Evolutionary conservation across 768 basidiomycete species (phyloP).

Genomic region (Dentipellis fragilis): DNA sequence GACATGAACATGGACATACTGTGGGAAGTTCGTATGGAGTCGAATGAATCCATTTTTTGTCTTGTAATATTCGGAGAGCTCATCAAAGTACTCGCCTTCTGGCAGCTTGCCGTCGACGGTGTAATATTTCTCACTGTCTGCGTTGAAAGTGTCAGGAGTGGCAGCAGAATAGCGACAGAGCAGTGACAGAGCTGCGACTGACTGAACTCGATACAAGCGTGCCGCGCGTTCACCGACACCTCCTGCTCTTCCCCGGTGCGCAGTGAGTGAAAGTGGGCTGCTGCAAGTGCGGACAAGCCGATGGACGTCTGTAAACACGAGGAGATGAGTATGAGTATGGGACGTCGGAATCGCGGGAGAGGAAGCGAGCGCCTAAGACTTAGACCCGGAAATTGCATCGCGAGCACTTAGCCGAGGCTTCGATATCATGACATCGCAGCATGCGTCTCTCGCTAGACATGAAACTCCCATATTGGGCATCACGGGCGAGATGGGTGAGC

Average conservation of each 20-base stretch:
- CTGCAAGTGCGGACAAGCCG: slow-evolving; percentile 42
- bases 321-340: background rate
- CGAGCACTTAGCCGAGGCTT: too few relatives aligned
- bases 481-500: too few relatives aligned
- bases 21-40: slow-evolving; percentile 57
- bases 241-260: slow-evolving; percentile 36
- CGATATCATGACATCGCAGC: too few relatives aligned
- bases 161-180: background rate
- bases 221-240: slow-evolving; percentile 43
- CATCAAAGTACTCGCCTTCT: slow-evolving; percentile 29
- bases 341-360: too few relatives aligned
- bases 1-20: slow-evolving; percentile 25
- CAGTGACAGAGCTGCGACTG: slow-evolving; percentile 15
- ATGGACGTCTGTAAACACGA: slow-evolving; percentile 28
- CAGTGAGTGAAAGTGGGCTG: slow-evolving; percentile 38
- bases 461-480: too few relatives aligned
- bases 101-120: slow-evolving; percentile 30
- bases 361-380: too few relatives aligned
- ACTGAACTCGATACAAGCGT: slow-evolving; percentile 49
- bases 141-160: background rate
- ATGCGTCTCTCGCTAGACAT: too few relatives aligned
- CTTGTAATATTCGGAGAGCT: slow-evolving; percentile 40
- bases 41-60: slow-evolving; percentile 46
- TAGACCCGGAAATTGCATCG: too few relatives aligned
- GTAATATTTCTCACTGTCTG: slow-evolving; percentile 45